Evolutionary conservation across 768 basidiomycete genomes (phyloP), one percentile per base, ranked within the genome.

Genomic region (Lentinula guzmanii): DNA sequence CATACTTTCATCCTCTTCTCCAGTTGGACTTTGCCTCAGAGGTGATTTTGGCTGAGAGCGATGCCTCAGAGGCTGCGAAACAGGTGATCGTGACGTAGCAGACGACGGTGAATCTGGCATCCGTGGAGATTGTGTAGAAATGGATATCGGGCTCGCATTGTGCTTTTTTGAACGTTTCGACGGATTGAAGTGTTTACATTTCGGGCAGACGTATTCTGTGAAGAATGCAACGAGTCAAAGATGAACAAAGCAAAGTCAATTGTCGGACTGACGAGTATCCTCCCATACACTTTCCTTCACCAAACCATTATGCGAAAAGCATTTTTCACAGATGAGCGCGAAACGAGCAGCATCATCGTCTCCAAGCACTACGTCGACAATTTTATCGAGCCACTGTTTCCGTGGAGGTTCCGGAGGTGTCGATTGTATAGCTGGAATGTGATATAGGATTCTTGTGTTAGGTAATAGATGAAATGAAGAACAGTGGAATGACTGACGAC

Each of bases 301-400:
- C 2, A 97, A 79, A 3, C 94, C 94, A 63, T 96, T 96, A 70
- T 95, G 94, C 21, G 84, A 74, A 68, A 90, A 95, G 69, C 94
- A 96, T 63, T 85, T 86, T 65, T 87, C 86, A 73, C 94, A 96
- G 52, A 96, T 95, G 53, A 95, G 81, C 2, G 94, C 94, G 66
- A 92, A 96, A 60, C 82, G 80, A 37, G 69, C 83, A 70, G 70
- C 78, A 24, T 90, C 88, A 52, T 90, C 90, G 56, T 92, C 91
- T 16, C 93, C 93, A 2, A 95, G 79, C 48, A 96, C 77, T 3
- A 88, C 89, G 70, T 95, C 94, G 0, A 93, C 94, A 28, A 95
- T 70, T 66, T 89, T 90, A 75, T 95, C 94, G 68, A 87, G 91
- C 90, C 92, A 91, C 46, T 85, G 86, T 65, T 90, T 90, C 52